Evolutionary conservation across 106 monocot species (phyloP).

Genomic region (Dendrobium nobile): DNA sequence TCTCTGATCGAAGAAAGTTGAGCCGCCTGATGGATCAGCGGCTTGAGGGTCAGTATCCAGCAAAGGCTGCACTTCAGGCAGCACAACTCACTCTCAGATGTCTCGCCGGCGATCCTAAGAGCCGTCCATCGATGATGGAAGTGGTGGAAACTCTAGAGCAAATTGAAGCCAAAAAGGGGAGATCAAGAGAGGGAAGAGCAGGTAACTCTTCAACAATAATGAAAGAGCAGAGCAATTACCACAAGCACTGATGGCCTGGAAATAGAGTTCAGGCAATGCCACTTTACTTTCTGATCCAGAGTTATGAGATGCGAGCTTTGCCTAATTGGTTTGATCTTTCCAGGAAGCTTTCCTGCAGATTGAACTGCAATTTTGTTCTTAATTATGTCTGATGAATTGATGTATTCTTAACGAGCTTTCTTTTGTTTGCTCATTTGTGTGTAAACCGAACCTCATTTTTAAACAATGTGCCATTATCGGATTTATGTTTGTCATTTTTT

Average conservation of each 20-base stretch:
- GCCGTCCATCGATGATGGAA: conserved; percentile 59
- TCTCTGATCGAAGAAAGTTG: conserved; percentile 39
- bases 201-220: neutral
- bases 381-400: neutral
- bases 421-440: neutral
- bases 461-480: neutral
- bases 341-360: neutral
- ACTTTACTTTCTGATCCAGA: too few species aligned
- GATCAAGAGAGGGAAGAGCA: conserved; percentile 2
- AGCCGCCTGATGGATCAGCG: conserved; percentile 45
- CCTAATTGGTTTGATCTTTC: neutral
- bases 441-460: neutral
- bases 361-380: neutral
- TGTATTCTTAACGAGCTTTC: neutral
- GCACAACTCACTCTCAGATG: conserved; percentile 44
- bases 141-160: conserved; percentile 45
- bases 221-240: neutral
- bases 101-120: conserved; percentile 45
- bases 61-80: conserved; percentile 41
- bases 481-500: too few species aligned
- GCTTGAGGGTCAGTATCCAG: conserved; percentile 48
- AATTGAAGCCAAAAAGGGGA: conserved; percentile 24
- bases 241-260: neutral
- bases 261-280: too few species aligned
- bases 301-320: neutral